These are phyloP conservation scores for Senna siamea DNA, from an alignment of 306 rosid species.

Conservation along the genomic window DNA sequence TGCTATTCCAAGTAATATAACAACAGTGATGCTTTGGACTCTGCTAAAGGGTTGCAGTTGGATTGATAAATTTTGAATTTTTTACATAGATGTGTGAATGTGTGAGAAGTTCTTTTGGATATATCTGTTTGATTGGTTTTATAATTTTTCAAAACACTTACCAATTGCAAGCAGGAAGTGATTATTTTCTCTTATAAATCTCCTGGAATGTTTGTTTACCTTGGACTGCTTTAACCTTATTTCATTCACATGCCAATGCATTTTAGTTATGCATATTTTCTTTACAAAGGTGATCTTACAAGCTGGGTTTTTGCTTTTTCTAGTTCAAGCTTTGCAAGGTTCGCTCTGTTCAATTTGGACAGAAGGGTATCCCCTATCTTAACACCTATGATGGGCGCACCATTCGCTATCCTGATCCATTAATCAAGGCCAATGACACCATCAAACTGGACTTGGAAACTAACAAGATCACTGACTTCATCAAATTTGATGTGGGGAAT, in stretches of 20 bases:
- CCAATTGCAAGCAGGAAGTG: not conserved
- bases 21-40: not conserved
- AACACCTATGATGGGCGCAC: conserved; percentile 76
- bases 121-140: not conserved
- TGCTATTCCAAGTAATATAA: not conserved
- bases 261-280: not conserved
- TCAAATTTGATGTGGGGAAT: conserved; percentile 76
- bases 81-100: no score
- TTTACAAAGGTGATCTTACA: not conserved
- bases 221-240: not conserved
- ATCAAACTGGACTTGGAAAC: conserved; percentile 72
- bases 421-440: conserved; percentile 81
- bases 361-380: conserved; percentile 68
- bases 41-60: not conserved
- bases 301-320: not conserved
- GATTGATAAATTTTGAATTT: no score
- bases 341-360: conserved; percentile 72
- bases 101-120: not conserved
- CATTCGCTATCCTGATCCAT: conserved; percentile 79
- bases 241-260: not conserved
- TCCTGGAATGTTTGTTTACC: not conserved
- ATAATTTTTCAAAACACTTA: no score
- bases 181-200: not conserved
- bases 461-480: conserved; percentile 66
- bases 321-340: conserved; percentile 75